Evolutionary conservation across 306 rosid genomes (phyloP).

Genomic region (Rosa rugosa): DNA sequence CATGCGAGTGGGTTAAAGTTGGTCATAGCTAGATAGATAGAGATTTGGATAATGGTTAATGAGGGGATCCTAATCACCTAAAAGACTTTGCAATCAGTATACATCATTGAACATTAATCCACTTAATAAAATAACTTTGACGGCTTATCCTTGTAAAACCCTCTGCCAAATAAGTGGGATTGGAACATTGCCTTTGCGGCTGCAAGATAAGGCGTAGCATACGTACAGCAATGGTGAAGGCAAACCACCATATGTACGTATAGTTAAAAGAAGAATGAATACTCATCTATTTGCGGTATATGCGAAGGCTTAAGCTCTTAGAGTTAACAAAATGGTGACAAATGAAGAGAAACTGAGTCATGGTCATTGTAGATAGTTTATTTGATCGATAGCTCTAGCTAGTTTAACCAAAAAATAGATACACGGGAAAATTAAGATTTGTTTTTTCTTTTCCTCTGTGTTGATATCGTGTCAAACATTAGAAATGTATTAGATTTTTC

Average conservation of each 20-base stretch:
- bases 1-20: neutral
- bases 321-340: too few relatives aligned
- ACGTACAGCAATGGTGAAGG: neutral
- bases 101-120: neutral
- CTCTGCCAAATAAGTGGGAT: neutral
- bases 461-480: neutral
- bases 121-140: neutral
- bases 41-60: neutral
- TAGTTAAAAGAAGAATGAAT: neutral
- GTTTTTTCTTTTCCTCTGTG: neutral
- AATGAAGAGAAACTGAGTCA: too few relatives aligned
- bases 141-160: neutral
- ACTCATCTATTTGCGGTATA: neutral
- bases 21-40: neutral
- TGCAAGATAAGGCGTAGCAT: constrained; percentile 5
- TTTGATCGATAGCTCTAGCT: too few relatives aligned
- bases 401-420: too few relatives aligned
- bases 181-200: constrained; percentile 18
- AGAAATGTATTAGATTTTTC: neutral
- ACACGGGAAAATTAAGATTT: too few relatives aligned
- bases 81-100: neutral
- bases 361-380: too few relatives aligned
- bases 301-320: too few relatives aligned
- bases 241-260: neutral
- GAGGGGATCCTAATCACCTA: neutral